Conservation (phyloP, 2,329 filamentous ascomycete species). For the Xylariaceae sp. region DNA sequence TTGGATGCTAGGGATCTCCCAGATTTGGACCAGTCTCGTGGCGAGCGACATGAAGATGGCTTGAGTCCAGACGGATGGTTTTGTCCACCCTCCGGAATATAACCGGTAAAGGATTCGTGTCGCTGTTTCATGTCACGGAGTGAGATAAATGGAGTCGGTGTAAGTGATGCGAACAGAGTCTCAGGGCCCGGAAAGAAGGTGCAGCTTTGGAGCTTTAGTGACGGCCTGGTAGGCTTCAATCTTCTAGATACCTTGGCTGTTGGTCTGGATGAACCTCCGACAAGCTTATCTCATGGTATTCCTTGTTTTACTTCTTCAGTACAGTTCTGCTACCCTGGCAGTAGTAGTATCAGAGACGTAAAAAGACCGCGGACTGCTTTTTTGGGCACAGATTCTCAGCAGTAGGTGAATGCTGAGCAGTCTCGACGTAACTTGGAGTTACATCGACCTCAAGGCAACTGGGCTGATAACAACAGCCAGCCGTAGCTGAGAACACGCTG, state of each 20-base stretch:
- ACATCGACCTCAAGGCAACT: no score
- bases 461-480: no score
- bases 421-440: no score
- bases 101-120: neutral
- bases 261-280: neutral
- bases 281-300: no score
- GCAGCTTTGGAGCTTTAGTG: neutral
- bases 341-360: no score
- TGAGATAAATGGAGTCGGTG: neutral
- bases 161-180: neutral
- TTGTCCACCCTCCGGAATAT: neutral
- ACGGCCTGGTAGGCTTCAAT: neutral
- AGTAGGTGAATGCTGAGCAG: no score
- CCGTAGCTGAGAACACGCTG: no score
- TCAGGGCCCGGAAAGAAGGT: neutral
- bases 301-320: no score
- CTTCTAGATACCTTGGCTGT: neutral
- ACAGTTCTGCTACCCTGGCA: no score
- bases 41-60: neutral
- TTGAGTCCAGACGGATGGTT: neutral
- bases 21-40: neutral
- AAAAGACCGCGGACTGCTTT: no score
- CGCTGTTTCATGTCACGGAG: neutral
- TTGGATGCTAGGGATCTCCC: neutral
- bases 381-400: no score